Conservation (phyloP, 2,329 filamentous ascomycete genomes). For the Talaromyces sp. region DNA sequence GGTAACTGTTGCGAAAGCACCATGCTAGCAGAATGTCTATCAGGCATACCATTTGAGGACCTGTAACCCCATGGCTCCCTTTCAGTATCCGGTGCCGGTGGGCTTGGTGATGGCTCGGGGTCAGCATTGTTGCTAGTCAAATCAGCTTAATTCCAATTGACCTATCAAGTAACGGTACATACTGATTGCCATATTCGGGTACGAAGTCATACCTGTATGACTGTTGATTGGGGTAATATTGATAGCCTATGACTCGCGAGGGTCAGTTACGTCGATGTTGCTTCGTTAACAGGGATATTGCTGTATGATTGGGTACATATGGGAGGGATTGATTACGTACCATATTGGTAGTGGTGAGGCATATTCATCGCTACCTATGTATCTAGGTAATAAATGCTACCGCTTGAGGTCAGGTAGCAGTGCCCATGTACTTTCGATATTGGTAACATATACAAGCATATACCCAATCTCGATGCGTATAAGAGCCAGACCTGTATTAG, state of each 20-base stretch:
- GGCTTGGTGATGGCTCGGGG: background rate
- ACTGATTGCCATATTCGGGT: background rate
- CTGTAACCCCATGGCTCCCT: slow-evolving; percentile 2
- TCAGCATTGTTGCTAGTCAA: background rate
- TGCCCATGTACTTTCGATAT: background rate
- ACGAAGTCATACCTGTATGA: background rate
- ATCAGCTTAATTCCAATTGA: background rate
- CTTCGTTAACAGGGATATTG: background rate
- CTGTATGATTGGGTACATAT: background rate
- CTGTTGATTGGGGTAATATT: background rate
- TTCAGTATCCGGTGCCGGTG: background rate
- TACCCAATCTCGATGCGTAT: background rate
- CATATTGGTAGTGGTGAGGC: slow-evolving; percentile 1
- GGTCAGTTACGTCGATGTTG: background rate
- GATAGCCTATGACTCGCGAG: background rate
- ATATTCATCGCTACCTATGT: slow-evolving; percentile 2
- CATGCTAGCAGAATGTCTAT: background rate
- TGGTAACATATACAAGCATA: slow-evolving; percentile 2
- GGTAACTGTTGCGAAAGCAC: background rate
- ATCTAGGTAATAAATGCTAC: slow-evolving; percentile 4
- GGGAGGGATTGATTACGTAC: background rate
- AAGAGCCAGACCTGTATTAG: background rate
- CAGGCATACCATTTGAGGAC: slow-evolving; percentile 6
- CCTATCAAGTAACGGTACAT: background rate
- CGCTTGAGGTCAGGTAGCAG: background rate